Evolutionary conservation across 495 filamentous ascomycete species (phyloP).

Genomic region (Chaetomidium leptoderma): DNA sequence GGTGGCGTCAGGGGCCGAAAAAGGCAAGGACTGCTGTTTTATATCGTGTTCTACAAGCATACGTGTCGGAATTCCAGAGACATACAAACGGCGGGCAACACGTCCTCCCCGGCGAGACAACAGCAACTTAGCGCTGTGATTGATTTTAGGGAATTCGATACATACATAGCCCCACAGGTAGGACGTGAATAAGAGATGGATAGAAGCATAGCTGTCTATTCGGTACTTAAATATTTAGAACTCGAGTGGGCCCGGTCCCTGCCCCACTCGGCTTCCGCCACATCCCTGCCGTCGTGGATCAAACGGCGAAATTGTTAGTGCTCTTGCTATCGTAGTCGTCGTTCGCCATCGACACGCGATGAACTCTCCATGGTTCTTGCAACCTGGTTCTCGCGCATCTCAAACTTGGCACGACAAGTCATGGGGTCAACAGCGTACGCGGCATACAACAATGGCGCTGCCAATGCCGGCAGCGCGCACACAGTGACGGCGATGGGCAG

Average conservation of each 20-base stretch:
- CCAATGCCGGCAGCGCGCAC: slow-evolving; percentile 29
- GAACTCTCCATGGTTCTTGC: slow-evolving; percentile 22
- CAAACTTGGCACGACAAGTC: slow-evolving; percentile 17
- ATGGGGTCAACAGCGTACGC: slow-evolving; percentile 29
- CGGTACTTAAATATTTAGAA: too few species aligned
- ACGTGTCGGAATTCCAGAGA: too few species aligned
- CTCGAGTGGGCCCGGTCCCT: too few species aligned
- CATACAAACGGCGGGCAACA: too few species aligned
- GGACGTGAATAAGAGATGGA: too few species aligned
- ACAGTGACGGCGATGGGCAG: slow-evolving; percentile 71
- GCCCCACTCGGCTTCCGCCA: slow-evolving; percentile 13
- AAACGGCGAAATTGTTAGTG: slow-evolving; percentile 21
- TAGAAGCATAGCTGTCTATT: too few species aligned
- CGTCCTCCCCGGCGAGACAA: too few species aligned
- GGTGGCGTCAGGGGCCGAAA: slow-evolving; percentile 7
- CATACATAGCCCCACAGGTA: too few species aligned
- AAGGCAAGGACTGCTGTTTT: not conserved
- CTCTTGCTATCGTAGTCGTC: not conserved
- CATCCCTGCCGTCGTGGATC: slow-evolving; percentile 1
- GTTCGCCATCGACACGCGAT: slow-evolving; percentile 3
- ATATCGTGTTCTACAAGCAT: not conserved
- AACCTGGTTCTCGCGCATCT: slow-evolving; percentile 20
- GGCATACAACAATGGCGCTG: slow-evolving; percentile 27
- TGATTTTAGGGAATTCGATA: too few species aligned
- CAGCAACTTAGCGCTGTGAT: too few species aligned